Conservation (phyloP, 2,329 filamentous ascomycete species). For the Colletotrichum sp. region DNA sequence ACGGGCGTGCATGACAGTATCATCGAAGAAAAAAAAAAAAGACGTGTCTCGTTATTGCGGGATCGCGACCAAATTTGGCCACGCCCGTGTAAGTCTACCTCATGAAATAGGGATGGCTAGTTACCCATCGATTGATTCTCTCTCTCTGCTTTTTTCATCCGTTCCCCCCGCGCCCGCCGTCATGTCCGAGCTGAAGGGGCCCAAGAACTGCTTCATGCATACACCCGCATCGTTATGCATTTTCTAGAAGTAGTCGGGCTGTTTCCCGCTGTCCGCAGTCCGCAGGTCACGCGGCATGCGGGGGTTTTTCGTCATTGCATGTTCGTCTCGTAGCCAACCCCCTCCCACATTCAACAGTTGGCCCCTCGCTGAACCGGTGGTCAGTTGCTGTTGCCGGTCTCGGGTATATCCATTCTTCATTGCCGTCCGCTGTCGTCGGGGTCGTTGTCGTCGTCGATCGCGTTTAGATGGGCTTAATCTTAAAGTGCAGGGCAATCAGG, state of each 20-base stretch:
- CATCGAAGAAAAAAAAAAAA: background rate
- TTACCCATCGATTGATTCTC: background rate
- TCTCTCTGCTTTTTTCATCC: background rate
- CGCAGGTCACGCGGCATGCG: background rate
- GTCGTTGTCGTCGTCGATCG: background rate
- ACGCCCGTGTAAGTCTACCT: background rate
- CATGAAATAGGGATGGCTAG: background rate
- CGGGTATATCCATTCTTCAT: constrained; percentile 28
- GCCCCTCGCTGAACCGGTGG: background rate
- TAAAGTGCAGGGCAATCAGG: constrained; percentile 95
- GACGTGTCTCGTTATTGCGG: background rate
- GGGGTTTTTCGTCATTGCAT: constrained; percentile 2
- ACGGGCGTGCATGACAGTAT: background rate
- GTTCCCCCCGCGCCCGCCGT: constrained; percentile 9
- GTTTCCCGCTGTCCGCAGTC: background rate
- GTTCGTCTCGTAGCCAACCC: background rate
- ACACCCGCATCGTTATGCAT: constrained; percentile 1
- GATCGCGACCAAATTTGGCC: background rate
- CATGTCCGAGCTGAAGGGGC: constrained; percentile 13
- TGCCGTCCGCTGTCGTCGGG: background rate
- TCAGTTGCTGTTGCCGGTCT: background rate
- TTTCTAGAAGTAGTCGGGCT: constrained; percentile 10
- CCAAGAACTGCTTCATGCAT: constrained; percentile 14
- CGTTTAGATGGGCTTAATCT: constrained; percentile 78
- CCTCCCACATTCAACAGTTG: background rate